These are phyloP conservation scores for Lenwebbia sp. DNA, from an alignment of 345 rosid genomes.

Conservation along the genomic window DNA sequence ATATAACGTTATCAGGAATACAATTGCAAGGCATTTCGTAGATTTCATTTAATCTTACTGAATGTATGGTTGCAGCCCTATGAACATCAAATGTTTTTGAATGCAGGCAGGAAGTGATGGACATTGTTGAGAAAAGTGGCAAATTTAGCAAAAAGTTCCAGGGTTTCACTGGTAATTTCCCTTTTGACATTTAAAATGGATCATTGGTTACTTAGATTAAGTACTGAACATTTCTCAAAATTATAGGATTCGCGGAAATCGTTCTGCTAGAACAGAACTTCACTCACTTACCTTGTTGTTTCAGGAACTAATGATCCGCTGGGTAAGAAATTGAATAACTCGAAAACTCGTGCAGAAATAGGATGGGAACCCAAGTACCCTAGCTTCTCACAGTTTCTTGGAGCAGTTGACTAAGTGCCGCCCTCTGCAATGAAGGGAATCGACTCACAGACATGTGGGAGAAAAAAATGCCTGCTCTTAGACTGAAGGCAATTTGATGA, in stretches of 20 bases:
- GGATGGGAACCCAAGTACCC: conserved; percentile 89
- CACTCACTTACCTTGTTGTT: background rate
- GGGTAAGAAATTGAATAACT: conserved; percentile 84
- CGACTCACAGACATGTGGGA: background rate
- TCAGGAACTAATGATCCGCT: conserved; percentile 77
- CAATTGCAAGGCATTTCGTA: background rate
- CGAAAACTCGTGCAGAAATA: conserved; percentile 54
- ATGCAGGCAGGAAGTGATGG: conserved; percentile 89
- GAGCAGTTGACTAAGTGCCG: conserved; percentile 23
- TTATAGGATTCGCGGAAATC: background rate
- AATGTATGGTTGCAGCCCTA: background rate
- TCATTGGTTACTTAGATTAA: background rate
- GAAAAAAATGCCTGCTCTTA: background rate
- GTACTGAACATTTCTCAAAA: background rate
- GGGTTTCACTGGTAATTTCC: conserved; percentile 61
- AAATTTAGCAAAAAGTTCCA: conserved; percentile 57
- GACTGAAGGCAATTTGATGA: background rate
- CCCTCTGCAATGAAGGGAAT: background rate
- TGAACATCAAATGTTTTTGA: background rate
- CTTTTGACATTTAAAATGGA: background rate
- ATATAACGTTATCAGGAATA: background rate
- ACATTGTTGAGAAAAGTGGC: conserved; percentile 65
- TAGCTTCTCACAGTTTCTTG: conserved; percentile 75
- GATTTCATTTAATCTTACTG: background rate
- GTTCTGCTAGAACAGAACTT: background rate